Evolutionary conservation across 441 rosid genomes (phyloP), one percentile per base, ranked within the genome.

Genomic region (Gossypium davidsonii): DNA sequence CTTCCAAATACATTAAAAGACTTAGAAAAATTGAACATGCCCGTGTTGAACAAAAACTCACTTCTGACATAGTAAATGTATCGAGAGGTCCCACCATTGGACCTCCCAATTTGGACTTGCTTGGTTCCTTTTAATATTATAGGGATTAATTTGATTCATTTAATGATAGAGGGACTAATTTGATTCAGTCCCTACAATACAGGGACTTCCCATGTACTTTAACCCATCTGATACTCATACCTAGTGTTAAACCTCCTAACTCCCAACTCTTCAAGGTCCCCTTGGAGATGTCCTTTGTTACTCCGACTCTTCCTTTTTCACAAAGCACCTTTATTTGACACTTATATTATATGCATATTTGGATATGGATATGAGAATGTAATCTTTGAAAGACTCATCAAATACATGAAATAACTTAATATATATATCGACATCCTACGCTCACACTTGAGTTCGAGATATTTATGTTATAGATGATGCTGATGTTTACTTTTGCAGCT

Each of bases 401-500:
- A 49, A 49, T 49, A 49, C 17, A 49, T 12, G 55, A 49, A 49
- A 12, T 2, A 48, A 12, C 44, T 37, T 7, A 37, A 37, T 37
- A 37, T 37, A 37, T 37, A 37, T 7, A 37, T 37, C 10, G 10
- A 7, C 44, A 37, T 37, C 44, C 10, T 37, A 37, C 44, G 10
- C 44, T 37, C 10, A 37, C 10, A 37, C 44, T 37, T 37, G 44
- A 37, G 2, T 7, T 7, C 44, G 2, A 37, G 44, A 37, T 37
- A 37, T 48, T 48, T n/a, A 48, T 48, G 39, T 31, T 71, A 11
- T 10, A n/a, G 62, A 49, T 51, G 11, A 53, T 60, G 31, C 68
- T 57, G 11, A 4, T 55, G 3, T 58, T 49, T 37, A 25, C 44
- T 79, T 74, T 34, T 72, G 31, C 84, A 95, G 97, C 84, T 91